These are phyloP conservation scores for Wolfiporia cocos DNA, from an alignment of 1,284 basidiomycete species.

Conservation along the genomic window DNA sequence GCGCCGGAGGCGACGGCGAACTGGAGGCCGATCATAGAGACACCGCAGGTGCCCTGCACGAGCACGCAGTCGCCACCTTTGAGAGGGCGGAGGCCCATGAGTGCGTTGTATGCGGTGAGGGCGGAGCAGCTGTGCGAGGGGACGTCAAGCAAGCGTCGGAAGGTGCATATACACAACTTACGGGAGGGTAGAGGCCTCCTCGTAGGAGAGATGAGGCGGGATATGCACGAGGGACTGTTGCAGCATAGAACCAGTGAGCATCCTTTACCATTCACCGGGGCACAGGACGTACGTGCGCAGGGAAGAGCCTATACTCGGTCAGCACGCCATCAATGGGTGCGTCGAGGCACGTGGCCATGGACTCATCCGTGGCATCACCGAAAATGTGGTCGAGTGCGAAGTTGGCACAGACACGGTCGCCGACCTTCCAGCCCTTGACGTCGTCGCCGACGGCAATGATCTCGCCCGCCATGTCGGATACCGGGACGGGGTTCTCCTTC, in stretches of 20 bases:
- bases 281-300: conserved; percentile 11
- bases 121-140: conserved; percentile 22
- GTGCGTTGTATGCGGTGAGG: conserved; percentile 34
- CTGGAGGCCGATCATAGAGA: conserved; percentile 28
- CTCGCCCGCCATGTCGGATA: conserved; percentile 61
- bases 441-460: conserved; percentile 46
- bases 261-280: neutral
- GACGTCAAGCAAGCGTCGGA: neutral
- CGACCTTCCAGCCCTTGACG: conserved; percentile 33
- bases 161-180: conserved; percentile 6
- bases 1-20: conserved; percentile 35
- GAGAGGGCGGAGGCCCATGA: conserved; percentile 26
- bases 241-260: neutral
- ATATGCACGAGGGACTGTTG: conserved; percentile 20
- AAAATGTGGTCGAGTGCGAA: conserved; percentile 15
- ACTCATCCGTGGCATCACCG: conserved; percentile 16
- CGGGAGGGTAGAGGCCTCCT: conserved; percentile 25
- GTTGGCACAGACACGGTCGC: conserved; percentile 47
- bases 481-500: conserved; percentile 37
- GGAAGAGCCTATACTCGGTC: conserved; percentile 39
- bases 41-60: conserved; percentile 35
- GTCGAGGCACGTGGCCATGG: conserved; percentile 35
- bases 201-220: conserved; percentile 27
- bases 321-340: conserved; percentile 47
- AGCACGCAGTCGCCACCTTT: conserved; percentile 28